phyloP scores from a whole-genome alignment of 441 rosid genomes.

The Populus hybrid region DNA sequence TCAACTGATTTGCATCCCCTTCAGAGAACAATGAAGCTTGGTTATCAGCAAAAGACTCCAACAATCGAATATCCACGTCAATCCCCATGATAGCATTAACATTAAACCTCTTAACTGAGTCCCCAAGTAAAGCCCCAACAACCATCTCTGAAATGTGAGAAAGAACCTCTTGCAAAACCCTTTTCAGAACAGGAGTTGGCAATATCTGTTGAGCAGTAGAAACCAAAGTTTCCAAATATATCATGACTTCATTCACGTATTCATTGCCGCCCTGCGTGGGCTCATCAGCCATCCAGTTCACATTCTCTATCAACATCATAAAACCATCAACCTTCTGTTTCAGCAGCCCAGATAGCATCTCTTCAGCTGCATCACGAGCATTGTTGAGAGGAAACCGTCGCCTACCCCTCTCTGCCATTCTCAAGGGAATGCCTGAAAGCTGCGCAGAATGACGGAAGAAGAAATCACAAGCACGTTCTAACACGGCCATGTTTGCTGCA shows the following conservation, averaged over 20 bases:
- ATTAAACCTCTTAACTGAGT: slow-evolving; percentile 76
- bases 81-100: slow-evolving; percentile 75
- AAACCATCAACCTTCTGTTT: slow-evolving; percentile 88
- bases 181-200: slow-evolving; percentile 70
- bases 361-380: slow-evolving; percentile 89
- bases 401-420: slow-evolving; percentile 92
- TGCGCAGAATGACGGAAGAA: slow-evolving; percentile 94
- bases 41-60: slow-evolving; percentile 85
- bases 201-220: slow-evolving; percentile 94
- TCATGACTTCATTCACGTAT: slow-evolving; percentile 88
- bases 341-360: slow-evolving; percentile 82
- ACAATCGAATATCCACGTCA: slow-evolving; percentile 69
- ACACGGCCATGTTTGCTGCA: slow-evolving; percentile 94
- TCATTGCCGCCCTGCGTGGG: slow-evolving; percentile 75
- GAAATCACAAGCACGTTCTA: slow-evolving; percentile 98
- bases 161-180: slow-evolving; percentile 80
- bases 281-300: slow-evolving; percentile 91
- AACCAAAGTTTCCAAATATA: slow-evolving; percentile 86
- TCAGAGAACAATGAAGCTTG: slow-evolving; percentile 65
- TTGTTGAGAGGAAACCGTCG: slow-evolving; percentile 86
- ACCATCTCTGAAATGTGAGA: slow-evolving; percentile 80
- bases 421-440: slow-evolving; percentile 84
- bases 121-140: slow-evolving; percentile 62
- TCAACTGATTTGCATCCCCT: slow-evolving; percentile 76
- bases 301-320: slow-evolving; percentile 85